phyloP scores from a whole-genome alignment of 176 grass and related monocot genomes.

The Secale cereale region DNA sequence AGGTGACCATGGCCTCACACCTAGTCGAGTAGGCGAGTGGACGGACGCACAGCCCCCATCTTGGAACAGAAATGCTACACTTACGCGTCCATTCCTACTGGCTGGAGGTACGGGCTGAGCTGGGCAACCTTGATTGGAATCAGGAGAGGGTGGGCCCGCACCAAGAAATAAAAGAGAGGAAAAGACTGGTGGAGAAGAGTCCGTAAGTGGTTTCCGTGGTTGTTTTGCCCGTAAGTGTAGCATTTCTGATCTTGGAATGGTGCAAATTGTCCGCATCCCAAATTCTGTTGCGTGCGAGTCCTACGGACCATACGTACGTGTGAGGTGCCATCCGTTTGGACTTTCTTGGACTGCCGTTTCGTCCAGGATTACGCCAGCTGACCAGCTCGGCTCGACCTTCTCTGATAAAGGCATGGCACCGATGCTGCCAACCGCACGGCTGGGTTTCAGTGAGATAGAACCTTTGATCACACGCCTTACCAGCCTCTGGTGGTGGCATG shows the following conservation, averaged over 20 bases:
- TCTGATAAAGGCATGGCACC: not conserved
- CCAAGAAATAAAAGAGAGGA: no score
- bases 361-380: not conserved
- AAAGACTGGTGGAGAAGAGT: no score
- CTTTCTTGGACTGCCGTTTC: not conserved
- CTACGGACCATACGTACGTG: not conserved
- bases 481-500: not conserved
- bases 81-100: no score
- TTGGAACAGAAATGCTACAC: no score
- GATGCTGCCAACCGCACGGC: no score
- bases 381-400: not conserved
- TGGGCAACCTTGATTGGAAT: no score
- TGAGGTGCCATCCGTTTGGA: not conserved
- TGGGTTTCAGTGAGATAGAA: no score
- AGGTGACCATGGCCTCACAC: not conserved
- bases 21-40: not conserved
- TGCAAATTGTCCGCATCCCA: not conserved
- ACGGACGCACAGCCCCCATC: not conserved
- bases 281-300: not conserved
- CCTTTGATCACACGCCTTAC: no score
- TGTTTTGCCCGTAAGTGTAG: no score
- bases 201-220: no score
- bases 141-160: no score
- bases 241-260: not conserved
- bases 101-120: no score